Evolutionary conservation across 768 basidiomycete genomes (phyloP), one percentile per base, ranked within the genome.

Genomic region (Coprinopsis strossmayeri): DNA sequence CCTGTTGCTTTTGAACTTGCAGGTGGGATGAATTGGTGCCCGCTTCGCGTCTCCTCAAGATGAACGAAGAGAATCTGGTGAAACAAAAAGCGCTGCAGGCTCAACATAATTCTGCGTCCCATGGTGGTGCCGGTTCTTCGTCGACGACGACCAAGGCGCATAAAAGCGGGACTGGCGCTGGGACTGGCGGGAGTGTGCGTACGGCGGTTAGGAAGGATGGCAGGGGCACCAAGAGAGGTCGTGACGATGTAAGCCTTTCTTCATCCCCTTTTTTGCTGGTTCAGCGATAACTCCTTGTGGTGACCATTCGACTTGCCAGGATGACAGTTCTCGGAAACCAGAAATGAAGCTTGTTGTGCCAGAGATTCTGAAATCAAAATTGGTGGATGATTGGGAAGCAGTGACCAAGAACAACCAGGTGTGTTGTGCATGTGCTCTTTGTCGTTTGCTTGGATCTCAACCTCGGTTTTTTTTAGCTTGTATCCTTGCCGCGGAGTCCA

Each of bases 11-110:
- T 32, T 3, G 34, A 43, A 9, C 35, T 34, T 52, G 15, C 39
- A 95, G 92, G 52, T 97, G 93, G 92, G 93, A 96, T 69, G 94
- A 98, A 72, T 97, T 91, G 91, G 95, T 97, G 0, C 87, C 89
- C 1, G 75, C 79, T 20, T 62, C 61, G 20, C 84, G 96, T 3
- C 70, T 97, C 26, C 76, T 96, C 53, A 96, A 97, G 65, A 74
- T 76, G 59, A 90, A 86, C 61, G 91, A 95, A 52, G 71, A 75
- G 35, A 92, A 91, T 58, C 70, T 94, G 27, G 75, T 76, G 20
- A 68, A 82, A 53, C 93, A 97, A 62, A 90, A 91, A 63, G 65
- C 64, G 21, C 73, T 98, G 10, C 69, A 69, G 23, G 43, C 21
- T 26, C 30, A 23, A 25, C 21, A 37, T 15, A 15, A n/a, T 21